Percentiles rank a stretch among this genome's conserved stretches.
Evolutionary conservation across 495 filamentous ascomycete species (phyloP).

Genomic region (Penicillium flavigenum): DNA sequence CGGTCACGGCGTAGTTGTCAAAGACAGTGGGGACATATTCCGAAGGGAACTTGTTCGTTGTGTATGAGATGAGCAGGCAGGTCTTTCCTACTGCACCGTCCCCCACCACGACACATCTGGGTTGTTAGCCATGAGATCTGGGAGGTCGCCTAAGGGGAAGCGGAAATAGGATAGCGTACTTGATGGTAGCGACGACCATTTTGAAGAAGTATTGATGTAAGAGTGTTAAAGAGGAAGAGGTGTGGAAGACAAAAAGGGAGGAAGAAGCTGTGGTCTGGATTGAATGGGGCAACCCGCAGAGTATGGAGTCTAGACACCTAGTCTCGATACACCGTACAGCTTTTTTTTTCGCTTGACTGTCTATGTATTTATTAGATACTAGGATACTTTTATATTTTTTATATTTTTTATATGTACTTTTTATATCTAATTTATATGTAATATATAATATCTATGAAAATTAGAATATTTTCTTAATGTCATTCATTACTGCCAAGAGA

Average conservation of each 20-base stretch:
- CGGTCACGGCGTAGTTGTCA: constrained; percentile 99
- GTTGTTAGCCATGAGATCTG: constrained; percentile 27
- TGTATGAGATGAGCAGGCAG: constrained; percentile 97
- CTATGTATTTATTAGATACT: background rate
- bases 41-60: constrained; percentile 98
- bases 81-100: constrained; percentile 99
- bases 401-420: background rate
- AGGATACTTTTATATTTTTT: background rate
- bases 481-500: background rate
- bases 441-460: background rate
- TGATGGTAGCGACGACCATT: constrained; percentile 45
- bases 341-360: constrained; percentile 3
- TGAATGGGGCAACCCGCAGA: constrained; percentile 34
- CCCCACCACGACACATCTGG: constrained; percentile 95
- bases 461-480: background rate
- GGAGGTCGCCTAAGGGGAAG: constrained; percentile 18
- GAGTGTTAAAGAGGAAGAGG: constrained; percentile 10
- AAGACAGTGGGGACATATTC: constrained; percentile 99
- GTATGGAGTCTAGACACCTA: constrained; percentile 29
- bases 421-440: background rate
- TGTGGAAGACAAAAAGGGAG: constrained; percentile 29
- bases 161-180: constrained; percentile 26
- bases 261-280: constrained; percentile 32
- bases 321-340: constrained; percentile 13
- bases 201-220: constrained; percentile 27